Conservation (phyloP, 1,139 yeast species). For the Blastobotrys apis region DNA sequence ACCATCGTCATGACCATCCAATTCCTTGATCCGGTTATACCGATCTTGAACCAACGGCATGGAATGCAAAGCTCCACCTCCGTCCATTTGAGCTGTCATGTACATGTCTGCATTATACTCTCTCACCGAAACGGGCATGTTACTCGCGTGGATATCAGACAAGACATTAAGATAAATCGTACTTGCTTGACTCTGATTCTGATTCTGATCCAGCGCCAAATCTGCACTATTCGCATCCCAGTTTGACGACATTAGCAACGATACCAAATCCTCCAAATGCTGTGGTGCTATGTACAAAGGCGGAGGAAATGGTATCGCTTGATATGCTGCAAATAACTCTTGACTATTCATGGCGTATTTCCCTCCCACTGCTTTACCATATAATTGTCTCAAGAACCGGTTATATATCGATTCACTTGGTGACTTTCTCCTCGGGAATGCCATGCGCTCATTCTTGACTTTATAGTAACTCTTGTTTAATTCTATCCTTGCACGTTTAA, state of each 20-base stretch:
- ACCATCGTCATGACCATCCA: neutral
- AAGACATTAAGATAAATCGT: conserved; percentile 18
- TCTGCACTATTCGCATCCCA: neutral
- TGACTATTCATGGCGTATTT: conserved; percentile 12
- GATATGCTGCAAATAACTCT: conserved; percentile 37
- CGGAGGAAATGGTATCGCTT: conserved; percentile 34
- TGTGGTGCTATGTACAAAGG: conserved; percentile 36
- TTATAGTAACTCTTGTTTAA: conserved; percentile 7
- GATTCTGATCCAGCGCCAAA: neutral
- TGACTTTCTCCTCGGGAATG: conserved; percentile 7
- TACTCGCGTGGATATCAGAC: conserved; percentile 22
- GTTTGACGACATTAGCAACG: conserved; percentile 12
- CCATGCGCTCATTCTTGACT: conserved; percentile 4
- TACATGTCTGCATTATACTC: conserved; percentile 22
- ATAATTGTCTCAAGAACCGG: conserved; percentile 38
- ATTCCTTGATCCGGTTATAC: conserved; percentile 6
- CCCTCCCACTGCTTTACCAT: conserved; percentile 19
- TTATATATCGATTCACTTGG: conserved; percentile 20
- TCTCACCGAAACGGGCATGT: conserved; percentile 25
- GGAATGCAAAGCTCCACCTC: neutral
- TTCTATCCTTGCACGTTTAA: conserved; percentile 3
- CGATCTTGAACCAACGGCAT: conserved; percentile 14
- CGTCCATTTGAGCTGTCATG: conserved; percentile 13
- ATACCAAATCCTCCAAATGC: conserved; percentile 42
- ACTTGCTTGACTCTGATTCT: conserved; percentile 9